Percentiles rank a stretch among this genome's conserved stretches.
Conservation (phyloP, 1,139 yeast species). For the Williopsis jadinii region DNA sequence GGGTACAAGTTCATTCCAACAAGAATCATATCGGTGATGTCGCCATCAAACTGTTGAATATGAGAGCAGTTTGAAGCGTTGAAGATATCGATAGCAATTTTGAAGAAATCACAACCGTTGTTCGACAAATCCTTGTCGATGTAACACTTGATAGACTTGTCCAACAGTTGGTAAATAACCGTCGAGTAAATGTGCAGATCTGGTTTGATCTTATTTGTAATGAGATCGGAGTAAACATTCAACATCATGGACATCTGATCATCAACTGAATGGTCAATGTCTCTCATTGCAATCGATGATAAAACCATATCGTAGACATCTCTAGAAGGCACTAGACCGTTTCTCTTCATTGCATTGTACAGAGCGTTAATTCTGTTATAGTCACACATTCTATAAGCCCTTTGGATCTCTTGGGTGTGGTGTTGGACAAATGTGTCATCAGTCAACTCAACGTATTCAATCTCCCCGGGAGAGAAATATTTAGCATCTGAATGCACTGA, state of each 20-base stretch:
- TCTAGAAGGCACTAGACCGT: slow-evolving; percentile 28
- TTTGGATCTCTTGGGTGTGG: slow-evolving; percentile 13
- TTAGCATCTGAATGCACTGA: slow-evolving; percentile 4
- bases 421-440: slow-evolving; percentile 16
- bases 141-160: slow-evolving; percentile 39
- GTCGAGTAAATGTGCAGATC: slow-evolving; percentile 43
- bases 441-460: slow-evolving; percentile 13
- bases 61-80: slow-evolving; percentile 34
- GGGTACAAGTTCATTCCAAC: slow-evolving; percentile 31
- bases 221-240: slow-evolving; percentile 61
- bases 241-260: slow-evolving; percentile 50
- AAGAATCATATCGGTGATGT: slow-evolving; percentile 25
- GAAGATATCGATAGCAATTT: slow-evolving; percentile 56
- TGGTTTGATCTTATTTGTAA: slow-evolving; percentile 48
- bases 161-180: slow-evolving; percentile 43
- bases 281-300: slow-evolving; percentile 27
- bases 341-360: slow-evolving; percentile 32
- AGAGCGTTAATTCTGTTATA: slow-evolving; percentile 29
- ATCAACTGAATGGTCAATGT: slow-evolving; percentile 33
- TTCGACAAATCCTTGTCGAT: slow-evolving; percentile 30
- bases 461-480: slow-evolving; percentile 8
- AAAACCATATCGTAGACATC: slow-evolving; percentile 27
- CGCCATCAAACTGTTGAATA: slow-evolving; percentile 26
- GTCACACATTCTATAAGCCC: slow-evolving; percentile 17
- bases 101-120: slow-evolving; percentile 51